Evolutionary conservation across 1,284 basidiomycete species (phyloP), one percentile per base, ranked within the genome.

Genomic region (Ustilago nuda): DNA sequence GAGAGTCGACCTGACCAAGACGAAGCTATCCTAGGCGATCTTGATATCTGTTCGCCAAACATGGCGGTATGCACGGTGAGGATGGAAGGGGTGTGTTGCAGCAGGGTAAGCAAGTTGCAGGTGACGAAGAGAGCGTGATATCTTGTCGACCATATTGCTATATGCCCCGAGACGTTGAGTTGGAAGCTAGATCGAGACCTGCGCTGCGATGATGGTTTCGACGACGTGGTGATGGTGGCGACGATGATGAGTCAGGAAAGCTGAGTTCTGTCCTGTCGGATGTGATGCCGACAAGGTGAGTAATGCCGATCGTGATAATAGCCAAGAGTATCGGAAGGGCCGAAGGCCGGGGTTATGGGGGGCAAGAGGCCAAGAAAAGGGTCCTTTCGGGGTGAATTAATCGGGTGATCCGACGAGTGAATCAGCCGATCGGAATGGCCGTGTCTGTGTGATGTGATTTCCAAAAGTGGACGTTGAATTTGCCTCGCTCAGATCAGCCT

Each of bases 1-100:
- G 76, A 78, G 30, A 78, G 72, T 43, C 71, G 66, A 27, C 61
- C 57, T 2, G 67, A 67, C 75, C 75, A 77, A 8, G 75, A 67
- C 45, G 65, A 71, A 4, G 71, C 30, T 55, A 64, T 63, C n/a
- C 56, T 68, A 30, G 76, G 68, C 48, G 55, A 56, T 4, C 55
- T 39, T 19, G 68, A 55, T 52, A 71, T 65, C 13, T 63, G 65
- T 35, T 78, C 76, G 35, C 54, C 76, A 6, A 72, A 66, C 72
- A 78, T 78, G 33, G n/a, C 57, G 36, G 27, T 32, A n/a, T 19
- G 43, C 19, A 19, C 19, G 45, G 51, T 50, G 1, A 11, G 39
- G 37, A 30, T 3, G 39, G 19, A 17, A 36, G 23, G 36, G 13
- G 36, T 8, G n/a, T 48, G n/a, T 48, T 36, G 23, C 15, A 6